Evolutionary conservation across 129 eudicot species (phyloP), one percentile per base, ranked within the genome.

Genomic region (Rutidosis leptorrhynchoides): DNA sequence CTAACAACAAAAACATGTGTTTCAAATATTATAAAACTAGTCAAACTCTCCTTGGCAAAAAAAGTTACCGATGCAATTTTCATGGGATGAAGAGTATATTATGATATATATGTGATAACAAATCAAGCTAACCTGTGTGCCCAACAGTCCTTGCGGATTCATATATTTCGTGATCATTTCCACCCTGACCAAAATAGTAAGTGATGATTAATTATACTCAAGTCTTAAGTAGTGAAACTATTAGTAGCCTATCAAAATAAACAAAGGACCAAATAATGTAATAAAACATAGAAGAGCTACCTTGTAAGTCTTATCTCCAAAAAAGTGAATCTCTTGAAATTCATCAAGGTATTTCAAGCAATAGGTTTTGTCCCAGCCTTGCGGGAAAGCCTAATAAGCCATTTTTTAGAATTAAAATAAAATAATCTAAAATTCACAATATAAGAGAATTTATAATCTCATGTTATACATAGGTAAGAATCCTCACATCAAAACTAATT

Each of bases 331-430:
- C 65, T 93, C 99, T 28, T 81, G 45, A 70, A 84, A 89, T 8
- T 86, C 95, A 21, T 89, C 88, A 68, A 93, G 81, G 82, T 93
- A 93, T 66, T 69, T 79, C 86, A 93, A 86, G 82, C 99, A 88
- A 70, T 88, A 93, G 15, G 99, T 93, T 73, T 93, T 93, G 70
- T 93, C 99, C 99, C 99, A 93, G 28, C 99, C 99, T 73, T 77
- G 86, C 27, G 96, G 99, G 73, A 93, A 93, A n/a, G 88, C 99
- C 99, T 93, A 72, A 43, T 20, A 20, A 68, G 11, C 58, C 58
- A 68, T 68, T 65, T 51, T 29, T 5, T 26, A n/a, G n/a, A n/a
- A n/a, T n/a, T n/a, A 1, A 29, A 26, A 29, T 5, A 73, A 40
- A 64, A 62, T 25, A 15, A n/a, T 49, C 11, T 11, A 22, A 27